A percentile compares a stretch with the other conserved stretches of the same genome.
phyloP scores from a whole-genome alignment of 805 yeast species.

The Yarrowia bubula region DNA sequence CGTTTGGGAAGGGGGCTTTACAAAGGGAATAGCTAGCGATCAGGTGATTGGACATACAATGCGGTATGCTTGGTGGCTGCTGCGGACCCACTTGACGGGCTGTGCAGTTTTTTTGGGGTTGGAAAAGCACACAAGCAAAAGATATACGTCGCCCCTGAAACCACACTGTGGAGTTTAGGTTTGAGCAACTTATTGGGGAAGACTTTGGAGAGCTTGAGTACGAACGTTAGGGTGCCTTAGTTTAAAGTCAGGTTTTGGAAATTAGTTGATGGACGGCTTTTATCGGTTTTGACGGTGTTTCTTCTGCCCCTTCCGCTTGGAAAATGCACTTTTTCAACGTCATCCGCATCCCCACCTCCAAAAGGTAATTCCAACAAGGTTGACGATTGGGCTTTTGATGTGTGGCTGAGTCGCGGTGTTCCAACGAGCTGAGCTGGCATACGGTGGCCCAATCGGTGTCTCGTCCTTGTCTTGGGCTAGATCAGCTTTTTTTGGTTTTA shows the following conservation, averaged over 20 bases:
- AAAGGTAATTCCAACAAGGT: constrained; percentile 13
- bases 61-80: background rate
- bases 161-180: background rate
- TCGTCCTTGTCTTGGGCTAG: background rate
- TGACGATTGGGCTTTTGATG: background rate
- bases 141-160: background rate
- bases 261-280: background rate
- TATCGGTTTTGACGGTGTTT: background rate
- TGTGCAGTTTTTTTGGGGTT: background rate
- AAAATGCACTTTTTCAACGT: background rate
- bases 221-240: background rate
- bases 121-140: background rate
- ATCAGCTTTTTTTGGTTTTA: background rate
- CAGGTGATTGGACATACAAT: background rate
- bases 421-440: background rate
- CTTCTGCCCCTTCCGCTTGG: background rate
- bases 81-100: background rate
- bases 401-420: background rate
- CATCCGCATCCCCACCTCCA: constrained; percentile 3
- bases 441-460: background rate
- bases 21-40: background rate
- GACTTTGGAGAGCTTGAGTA: background rate
- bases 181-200: constrained; percentile 2
- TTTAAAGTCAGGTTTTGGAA: background rate
- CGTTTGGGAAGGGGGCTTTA: constrained; percentile 8